Percentiles rank a stretch among this genome's conserved stretches.
Evolutionary conservation across 73 alveolate genomes (phyloP).

Genomic region (Paramecium pentaurelia): DNA sequence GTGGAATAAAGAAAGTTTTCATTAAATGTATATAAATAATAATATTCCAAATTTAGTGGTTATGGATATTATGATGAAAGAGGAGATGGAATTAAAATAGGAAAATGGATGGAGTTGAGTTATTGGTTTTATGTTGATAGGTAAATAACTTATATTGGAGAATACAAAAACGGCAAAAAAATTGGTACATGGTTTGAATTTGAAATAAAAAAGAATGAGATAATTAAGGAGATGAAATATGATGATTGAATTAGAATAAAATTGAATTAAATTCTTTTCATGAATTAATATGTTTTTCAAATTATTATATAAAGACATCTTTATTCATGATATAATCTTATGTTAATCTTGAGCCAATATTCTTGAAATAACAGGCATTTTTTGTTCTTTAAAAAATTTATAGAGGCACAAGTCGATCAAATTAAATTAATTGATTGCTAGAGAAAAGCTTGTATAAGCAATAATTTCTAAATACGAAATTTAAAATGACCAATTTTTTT

Average conservation of each 20-base stretch:
- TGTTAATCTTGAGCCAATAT: too few species aligned
- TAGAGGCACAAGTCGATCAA: too few species aligned
- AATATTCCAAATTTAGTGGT: neutral
- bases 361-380: too few species aligned
- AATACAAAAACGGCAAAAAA: neutral
- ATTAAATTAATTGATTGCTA: too few species aligned
- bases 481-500: too few species aligned
- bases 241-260: neutral
- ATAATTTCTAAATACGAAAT: too few species aligned
- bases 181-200: neutral
- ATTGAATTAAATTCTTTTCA: too few species aligned
- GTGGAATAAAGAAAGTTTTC: neutral
- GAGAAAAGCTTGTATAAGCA: too few species aligned
- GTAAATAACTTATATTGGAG: neutral
- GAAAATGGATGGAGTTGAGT: neutral
- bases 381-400: too few species aligned
- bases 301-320: too few species aligned
- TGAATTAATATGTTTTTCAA: too few species aligned
- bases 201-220: neutral
- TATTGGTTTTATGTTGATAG: neutral
- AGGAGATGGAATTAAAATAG: neutral
- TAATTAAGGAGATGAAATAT: neutral
- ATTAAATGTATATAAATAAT: neutral
- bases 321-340: too few species aligned
- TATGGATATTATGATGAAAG: neutral